A percentile compares a stretch with the other conserved stretches of the same genome.
Evolutionary conservation across 345 rosid species (phyloP).

Genomic region (Anastatica hierochuntica): DNA sequence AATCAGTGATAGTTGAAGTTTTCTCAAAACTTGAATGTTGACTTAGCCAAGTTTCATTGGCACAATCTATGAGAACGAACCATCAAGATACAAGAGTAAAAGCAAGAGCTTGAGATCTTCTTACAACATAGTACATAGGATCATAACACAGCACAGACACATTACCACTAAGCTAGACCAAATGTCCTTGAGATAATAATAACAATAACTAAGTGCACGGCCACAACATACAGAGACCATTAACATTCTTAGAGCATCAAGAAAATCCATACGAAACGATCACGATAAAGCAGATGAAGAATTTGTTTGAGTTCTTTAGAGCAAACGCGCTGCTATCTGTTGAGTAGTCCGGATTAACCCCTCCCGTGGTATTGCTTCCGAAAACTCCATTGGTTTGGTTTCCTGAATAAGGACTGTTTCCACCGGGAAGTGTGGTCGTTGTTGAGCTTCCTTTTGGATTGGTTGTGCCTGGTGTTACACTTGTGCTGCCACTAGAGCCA

Average conservation of each 20-base stretch:
- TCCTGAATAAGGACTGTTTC: slow-evolving; percentile 23
- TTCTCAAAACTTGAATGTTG: too few relatives aligned
- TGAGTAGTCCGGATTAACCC: slow-evolving; percentile 25
- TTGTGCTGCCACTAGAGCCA: slow-evolving; percentile 18
- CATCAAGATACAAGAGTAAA: too few relatives aligned
- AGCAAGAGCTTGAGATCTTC: too few relatives aligned
- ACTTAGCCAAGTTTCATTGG: too few relatives aligned
- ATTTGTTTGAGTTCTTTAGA: slow-evolving; percentile 15
- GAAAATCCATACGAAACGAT: slow-evolving; percentile 9
- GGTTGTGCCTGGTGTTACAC: slow-evolving; percentile 19
- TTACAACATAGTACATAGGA: slow-evolving; percentile 12
- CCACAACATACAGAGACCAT: slow-evolving; percentile 6
- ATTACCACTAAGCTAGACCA: slow-evolving; percentile 22
- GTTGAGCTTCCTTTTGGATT: slow-evolving; percentile 24
- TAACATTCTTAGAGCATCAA: slow-evolving; percentile 15
- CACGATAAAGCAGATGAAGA: slow-evolving; percentile 13
- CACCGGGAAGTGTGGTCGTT: slow-evolving; percentile 27
- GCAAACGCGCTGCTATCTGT: slow-evolving; percentile 15
- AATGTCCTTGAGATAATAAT: slow-evolving; percentile 15
- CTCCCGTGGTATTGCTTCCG: slow-evolving; percentile 22
- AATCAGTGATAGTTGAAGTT: too few relatives aligned
- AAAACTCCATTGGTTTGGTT: slow-evolving; percentile 23
- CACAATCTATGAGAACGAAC: too few relatives aligned
- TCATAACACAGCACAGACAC: slow-evolving; percentile 5
- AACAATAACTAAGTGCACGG: slow-evolving; percentile 18